phyloP scores from a whole-genome alignment of 169 alveolate genomes.

The Perkinsus olseni region DNA sequence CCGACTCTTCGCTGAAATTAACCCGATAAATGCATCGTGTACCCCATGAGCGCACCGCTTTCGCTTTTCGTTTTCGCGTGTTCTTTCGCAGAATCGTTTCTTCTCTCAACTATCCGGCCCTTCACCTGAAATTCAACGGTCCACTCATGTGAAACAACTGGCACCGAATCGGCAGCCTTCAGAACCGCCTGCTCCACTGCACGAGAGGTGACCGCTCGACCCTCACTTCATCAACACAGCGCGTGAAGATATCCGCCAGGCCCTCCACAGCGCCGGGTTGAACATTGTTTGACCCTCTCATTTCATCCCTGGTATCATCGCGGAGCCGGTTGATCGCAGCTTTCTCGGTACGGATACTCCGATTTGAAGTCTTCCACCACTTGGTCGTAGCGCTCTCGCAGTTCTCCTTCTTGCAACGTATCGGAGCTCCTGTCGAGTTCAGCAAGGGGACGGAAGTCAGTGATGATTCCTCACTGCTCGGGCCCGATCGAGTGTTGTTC shows the following conservation, averaged over 20 bases:
- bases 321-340: neutral
- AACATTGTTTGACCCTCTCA: too few species aligned
- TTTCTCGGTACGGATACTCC: neutral
- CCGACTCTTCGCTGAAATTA: neutral
- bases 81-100: neutral
- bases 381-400: neutral
- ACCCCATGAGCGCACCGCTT: neutral
- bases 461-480: too few species aligned
- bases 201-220: too few species aligned
- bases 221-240: neutral
- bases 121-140: neutral
- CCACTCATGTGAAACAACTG: too few species aligned
- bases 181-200: too few species aligned
- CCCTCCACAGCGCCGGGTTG: neutral
- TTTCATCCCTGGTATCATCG: neutral
- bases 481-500: too few species aligned
- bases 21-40: neutral
- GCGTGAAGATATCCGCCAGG: neutral
- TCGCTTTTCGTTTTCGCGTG: neutral
- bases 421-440: neutral
- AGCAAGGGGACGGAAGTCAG: neutral
- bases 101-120: neutral
- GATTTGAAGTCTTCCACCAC: neutral
- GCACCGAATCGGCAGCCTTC: too few species aligned
- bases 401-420: neutral